Percentiles rank a stretch among this genome's conserved stretches.
These are phyloP conservation scores for Chalciporus sphaerocephalus DNA, from an alignment of 768 basidiomycete genomes.

Conservation along the genomic window DNA sequence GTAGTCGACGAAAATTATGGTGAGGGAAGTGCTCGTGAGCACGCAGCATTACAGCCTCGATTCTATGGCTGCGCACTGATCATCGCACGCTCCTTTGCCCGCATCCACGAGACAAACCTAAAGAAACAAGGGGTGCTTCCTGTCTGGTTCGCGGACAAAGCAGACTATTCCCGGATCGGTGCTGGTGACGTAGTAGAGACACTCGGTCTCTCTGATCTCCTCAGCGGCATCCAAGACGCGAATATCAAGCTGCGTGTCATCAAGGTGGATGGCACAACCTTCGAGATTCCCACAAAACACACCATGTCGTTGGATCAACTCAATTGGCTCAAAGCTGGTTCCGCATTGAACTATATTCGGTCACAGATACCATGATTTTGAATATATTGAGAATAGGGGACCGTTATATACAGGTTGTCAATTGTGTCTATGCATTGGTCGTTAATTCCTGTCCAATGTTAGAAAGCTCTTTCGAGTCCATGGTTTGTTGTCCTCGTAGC, in stretches of 20 bases:
- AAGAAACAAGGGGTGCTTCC: constrained; percentile 99
- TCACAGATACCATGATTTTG: constrained; percentile 41
- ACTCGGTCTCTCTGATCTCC: constrained; percentile 67
- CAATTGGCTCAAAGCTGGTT: constrained; percentile 85
- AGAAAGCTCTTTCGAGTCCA: constrained; percentile 28
- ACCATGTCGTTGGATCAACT: constrained; percentile 90
- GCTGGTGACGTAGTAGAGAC: constrained; percentile 83
- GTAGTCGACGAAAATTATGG: constrained; percentile 97
- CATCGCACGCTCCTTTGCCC: constrained; percentile 89
- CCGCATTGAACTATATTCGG: constrained; percentile 86
- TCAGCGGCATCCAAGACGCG: constrained; percentile 42
- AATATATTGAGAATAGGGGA: background rate
- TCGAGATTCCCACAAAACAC: constrained; percentile 74
- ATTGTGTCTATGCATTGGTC: background rate
- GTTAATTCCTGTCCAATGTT: constrained; percentile 30
- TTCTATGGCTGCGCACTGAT: constrained; percentile 91
- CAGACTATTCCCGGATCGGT: constrained; percentile 79
- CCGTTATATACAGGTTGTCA: background rate
- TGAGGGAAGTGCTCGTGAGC: constrained; percentile 96
- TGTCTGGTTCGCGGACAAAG: constrained; percentile 86
- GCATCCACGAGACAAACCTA: constrained; percentile 97
- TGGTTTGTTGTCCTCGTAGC: constrained; percentile 29
- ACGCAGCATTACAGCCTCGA: constrained; percentile 94
- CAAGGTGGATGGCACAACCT: constrained; percentile 53
- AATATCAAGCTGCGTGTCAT: constrained; percentile 59